Conservation (phyloP, 176 grass and related monocot genomes). For the Eragrostis curvula region DNA sequence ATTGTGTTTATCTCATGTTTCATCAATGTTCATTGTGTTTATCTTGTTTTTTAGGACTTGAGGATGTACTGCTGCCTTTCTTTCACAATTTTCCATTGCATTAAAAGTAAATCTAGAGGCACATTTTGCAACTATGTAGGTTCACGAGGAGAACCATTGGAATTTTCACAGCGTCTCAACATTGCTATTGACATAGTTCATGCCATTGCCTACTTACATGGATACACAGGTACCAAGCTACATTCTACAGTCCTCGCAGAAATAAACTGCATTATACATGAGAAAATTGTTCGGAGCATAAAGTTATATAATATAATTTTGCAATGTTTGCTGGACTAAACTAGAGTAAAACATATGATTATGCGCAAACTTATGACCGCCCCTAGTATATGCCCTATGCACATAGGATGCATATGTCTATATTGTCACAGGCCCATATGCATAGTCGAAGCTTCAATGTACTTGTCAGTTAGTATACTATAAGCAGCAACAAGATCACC, state of each 20-base stretch:
- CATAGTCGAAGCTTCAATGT: not conserved
- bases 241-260: not conserved
- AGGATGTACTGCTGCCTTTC: not conserved
- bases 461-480: conserved; percentile 5
- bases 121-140: conserved; percentile 51
- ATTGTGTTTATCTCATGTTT: not conserved
- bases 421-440: not conserved
- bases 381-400: not conserved
- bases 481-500: not conserved
- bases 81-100: not conserved
- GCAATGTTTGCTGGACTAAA: not conserved
- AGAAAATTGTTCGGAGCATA: not conserved
- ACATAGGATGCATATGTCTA: not conserved
- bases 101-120: not conserved
- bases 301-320: not conserved
- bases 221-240: conserved; percentile 65
- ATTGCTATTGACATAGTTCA: conserved; percentile 89
- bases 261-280: not conserved
- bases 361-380: not conserved
- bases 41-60: not conserved
- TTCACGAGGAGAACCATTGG: conserved; percentile 48
- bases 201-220: conserved; percentile 82
- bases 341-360: not conserved
- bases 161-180: conserved; percentile 74
- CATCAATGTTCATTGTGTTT: not conserved